Evolutionary conservation across 257 asterid species (phyloP).

Genomic region (Coffea eugenioides): DNA sequence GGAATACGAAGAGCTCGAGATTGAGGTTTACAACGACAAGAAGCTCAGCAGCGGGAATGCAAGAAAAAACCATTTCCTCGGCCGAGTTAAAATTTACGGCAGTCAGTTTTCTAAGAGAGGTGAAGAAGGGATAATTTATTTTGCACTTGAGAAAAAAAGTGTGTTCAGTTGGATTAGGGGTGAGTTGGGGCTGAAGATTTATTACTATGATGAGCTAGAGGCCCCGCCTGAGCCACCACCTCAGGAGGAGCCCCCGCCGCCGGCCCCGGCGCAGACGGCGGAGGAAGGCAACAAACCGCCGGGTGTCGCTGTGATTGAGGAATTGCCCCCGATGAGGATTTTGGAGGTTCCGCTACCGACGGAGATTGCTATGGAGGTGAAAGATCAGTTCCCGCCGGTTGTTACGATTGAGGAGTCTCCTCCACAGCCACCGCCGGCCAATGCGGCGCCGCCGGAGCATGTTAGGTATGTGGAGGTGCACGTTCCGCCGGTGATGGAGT

Average conservation of each 20-base stretch:
- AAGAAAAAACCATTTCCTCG: conserved; percentile 78
- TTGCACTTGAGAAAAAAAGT: conserved; percentile 73
- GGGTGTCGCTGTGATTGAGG: conserved; percentile 38
- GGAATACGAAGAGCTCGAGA: conserved; percentile 76
- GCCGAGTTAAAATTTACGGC: conserved; percentile 80
- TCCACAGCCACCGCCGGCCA: conserved; percentile 15
- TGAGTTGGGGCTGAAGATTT: conserved; percentile 77
- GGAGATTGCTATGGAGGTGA: conserved; percentile 48
- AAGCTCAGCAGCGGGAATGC: conserved; percentile 70
- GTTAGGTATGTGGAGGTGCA: conserved; percentile 12
- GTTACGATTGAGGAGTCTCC: conserved; percentile 53
- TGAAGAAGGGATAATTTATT: conserved; percentile 83
- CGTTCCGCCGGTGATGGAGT: conserved; percentile 25
- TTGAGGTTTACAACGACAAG: conserved; percentile 78
- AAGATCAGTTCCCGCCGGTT: conserved; percentile 51
- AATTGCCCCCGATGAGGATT: conserved; percentile 33
- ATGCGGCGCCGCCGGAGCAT: conserved; percentile 20
- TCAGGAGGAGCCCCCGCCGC: conserved; percentile 32
- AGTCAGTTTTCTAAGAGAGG: conserved; percentile 68
- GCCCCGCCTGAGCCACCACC: conserved; percentile 36
- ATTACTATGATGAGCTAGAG: conserved; percentile 69
- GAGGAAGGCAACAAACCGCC: conserved; percentile 60
- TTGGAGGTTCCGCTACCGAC: conserved; percentile 38
- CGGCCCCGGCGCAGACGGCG: conserved; percentile 14
- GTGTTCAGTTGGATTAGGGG: conserved; percentile 85